Evolutionary conservation across 2,329 filamentous ascomycete genomes (phyloP).

Genomic region (Aspergillus arachidicola): DNA sequence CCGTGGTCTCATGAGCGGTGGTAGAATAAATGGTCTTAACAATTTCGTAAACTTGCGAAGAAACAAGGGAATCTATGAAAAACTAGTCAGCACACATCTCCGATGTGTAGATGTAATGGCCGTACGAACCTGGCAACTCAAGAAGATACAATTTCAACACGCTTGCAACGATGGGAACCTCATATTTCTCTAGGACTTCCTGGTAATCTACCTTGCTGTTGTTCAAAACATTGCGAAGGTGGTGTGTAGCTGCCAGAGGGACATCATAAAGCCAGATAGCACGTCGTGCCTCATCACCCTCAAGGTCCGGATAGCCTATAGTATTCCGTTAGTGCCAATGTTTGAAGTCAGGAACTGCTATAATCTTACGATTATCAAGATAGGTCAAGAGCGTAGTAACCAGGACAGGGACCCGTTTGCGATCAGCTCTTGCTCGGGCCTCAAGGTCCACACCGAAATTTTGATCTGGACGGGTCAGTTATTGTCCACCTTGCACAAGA

Average conservation of each 20-base stretch:
- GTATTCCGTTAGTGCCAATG: slow-evolving; percentile 8
- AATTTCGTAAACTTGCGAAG: slow-evolving; percentile 97
- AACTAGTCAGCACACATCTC: slow-evolving; percentile 12
- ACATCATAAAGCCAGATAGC: slow-evolving; percentile 95
- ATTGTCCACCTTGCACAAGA: slow-evolving; percentile 10
- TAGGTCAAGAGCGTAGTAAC: slow-evolving; percentile 93
- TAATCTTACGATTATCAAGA: slow-evolving; percentile 72
- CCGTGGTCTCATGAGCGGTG: slow-evolving; percentile 72
- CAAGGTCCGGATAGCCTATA: slow-evolving; percentile 85
- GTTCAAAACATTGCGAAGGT: slow-evolving; percentile 80
- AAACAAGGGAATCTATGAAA: slow-evolving; percentile 84
- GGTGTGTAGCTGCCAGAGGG: slow-evolving; percentile 79
- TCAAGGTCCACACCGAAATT: slow-evolving; percentile 98
- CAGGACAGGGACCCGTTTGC: slow-evolving; percentile 90
- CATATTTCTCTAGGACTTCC: slow-evolving; percentile 81
- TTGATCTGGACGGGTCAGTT: slow-evolving; percentile 63
- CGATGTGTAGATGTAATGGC: neutral
- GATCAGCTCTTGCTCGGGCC: slow-evolving; percentile 85
- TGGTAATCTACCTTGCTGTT: slow-evolving; percentile 78
- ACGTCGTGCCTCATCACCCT: slow-evolving; percentile 90
- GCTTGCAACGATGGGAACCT: slow-evolving; percentile 91
- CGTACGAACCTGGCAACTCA: slow-evolving; percentile 81
- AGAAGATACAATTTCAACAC: slow-evolving; percentile 92
- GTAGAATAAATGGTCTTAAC: slow-evolving; percentile 95
- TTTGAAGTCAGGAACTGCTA: neutral